Base-by-base conservation (phyloP, 768 basidiomycete genomes). In the Pleurotus sapidus region DNA sequence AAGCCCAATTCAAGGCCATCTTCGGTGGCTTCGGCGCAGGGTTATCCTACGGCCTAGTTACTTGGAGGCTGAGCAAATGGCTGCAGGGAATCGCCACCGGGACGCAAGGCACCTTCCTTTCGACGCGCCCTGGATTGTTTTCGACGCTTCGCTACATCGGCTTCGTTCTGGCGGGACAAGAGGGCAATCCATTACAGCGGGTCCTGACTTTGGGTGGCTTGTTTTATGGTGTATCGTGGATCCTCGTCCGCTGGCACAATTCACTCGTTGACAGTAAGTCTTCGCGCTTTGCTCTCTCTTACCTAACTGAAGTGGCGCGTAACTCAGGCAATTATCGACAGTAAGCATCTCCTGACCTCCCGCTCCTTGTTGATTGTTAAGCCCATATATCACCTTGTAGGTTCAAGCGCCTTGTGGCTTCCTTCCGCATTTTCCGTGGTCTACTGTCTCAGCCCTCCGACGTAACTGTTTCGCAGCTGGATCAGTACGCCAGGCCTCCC, bases 1-100 rank as follows among this genome's bases (percentile, higher is more conserved):
- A 80, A 49, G 86, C 88, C n/a, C 87, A 90, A 69, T 89, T 83
- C 69, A 87, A 88, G 69, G 74, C 84, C 46, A 73, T 86, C 7
- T 79, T 85, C 23, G 87, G 86, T 2, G 80, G 80, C 2, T 24
- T 82, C 8, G 78, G 80, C 23, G 57, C 70, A 56, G 67, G 75
- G 38, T 37, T 67, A 40, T 67, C 71, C 46, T 59, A 56, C 42
- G 54, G 34, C 23, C 1, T 39, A 3, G 40, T 58, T 3, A 49
- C 42, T 3, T 56, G 25, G 57, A 57, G 34, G 46, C 47, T 53
- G 55, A 58, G 39, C 24, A 11, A 12, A 11, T 53, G 51, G 51
- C 37, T 53, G 23, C 18, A 42, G 12, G 37, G 37, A 12, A 17
- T 65, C 11, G 27, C 62, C 30, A 23, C 61, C 15, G 59, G 56